A percentile compares a stretch with the other conserved stretches of the same genome.
Conservation (phyloP, 2,329 filamentous ascomycete species). For the Orbilia brochopaga region DNA sequence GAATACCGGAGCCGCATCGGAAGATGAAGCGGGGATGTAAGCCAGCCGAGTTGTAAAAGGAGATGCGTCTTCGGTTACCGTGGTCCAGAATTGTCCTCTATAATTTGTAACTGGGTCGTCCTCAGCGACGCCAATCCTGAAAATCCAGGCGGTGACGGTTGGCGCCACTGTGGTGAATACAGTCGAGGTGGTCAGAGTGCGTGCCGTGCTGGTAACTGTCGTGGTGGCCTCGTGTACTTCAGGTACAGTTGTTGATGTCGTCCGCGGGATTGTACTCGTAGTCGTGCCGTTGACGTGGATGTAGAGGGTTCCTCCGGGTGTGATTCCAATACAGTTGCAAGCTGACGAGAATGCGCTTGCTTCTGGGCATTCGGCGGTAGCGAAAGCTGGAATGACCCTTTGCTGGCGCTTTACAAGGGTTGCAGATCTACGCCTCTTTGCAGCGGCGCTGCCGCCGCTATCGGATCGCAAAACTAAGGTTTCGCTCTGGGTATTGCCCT, state of each 20-base stretch:
- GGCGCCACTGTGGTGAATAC: conserved; percentile 61
- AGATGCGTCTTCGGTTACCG: neutral
- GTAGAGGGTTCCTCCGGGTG: conserved; percentile 25
- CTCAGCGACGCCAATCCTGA: neutral
- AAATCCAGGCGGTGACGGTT: neutral
- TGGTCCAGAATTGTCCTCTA: neutral
- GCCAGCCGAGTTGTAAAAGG: neutral
- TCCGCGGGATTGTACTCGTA: conserved; percentile 10
- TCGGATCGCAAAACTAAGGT: neutral
- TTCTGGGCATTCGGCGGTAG: conserved; percentile 5
- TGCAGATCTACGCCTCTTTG: neutral
- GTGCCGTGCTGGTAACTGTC: conserved; percentile 3
- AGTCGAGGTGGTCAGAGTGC: conserved; percentile 62
- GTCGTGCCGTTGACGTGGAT: neutral
- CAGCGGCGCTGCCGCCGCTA: neutral
- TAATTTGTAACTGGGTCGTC: neutral
- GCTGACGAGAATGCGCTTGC: conserved; percentile 15
- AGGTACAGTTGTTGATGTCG: neutral
- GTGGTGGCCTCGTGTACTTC: neutral
- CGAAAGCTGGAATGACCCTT: conserved; percentile 10
- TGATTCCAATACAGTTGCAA: conserved; percentile 25
- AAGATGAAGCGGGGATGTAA: neutral
- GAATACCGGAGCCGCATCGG: neutral
- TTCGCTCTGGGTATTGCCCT: neutral
- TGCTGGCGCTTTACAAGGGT: conserved; percentile 13